These are phyloP conservation scores for Globisporangium barbulae DNA, from an alignment of 352 stramenopile species.

Conservation along the genomic window DNA sequence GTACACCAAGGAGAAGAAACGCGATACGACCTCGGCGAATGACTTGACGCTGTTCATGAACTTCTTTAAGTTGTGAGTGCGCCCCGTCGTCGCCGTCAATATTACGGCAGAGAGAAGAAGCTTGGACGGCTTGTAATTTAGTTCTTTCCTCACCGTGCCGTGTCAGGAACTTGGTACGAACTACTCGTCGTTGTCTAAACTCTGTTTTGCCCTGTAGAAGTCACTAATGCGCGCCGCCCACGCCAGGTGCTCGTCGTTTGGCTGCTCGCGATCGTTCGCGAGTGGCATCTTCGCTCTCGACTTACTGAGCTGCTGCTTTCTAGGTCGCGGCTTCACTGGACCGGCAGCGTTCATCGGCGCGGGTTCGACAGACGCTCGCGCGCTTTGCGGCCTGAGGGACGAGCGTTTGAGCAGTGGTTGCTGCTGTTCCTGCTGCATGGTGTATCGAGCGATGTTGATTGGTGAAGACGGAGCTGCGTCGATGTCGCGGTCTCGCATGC, in stretches of 20 bases:
- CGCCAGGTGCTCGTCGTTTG: constrained; percentile 39
- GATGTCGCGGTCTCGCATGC: constrained; percentile 10
- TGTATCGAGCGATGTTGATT: not conserved
- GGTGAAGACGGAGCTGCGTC: not conserved
- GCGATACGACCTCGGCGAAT: constrained; percentile 26
- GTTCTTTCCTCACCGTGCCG: too few species aligned
- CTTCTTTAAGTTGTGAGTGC: constrained; percentile 32
- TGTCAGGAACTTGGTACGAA: too few species aligned
- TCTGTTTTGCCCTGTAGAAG: constrained; percentile 30
- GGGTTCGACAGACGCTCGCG: not conserved
- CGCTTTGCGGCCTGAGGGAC: not conserved
- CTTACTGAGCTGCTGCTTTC: not conserved
- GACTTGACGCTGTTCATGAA: constrained; percentile 51
- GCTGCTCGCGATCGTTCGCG: constrained; percentile 12
- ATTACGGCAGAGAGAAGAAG: not conserved
- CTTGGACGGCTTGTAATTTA: not conserved
- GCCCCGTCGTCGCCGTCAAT: too few species aligned
- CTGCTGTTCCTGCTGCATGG: constrained; percentile 26
- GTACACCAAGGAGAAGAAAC: constrained; percentile 20
- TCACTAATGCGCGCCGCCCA: constrained; percentile 58
- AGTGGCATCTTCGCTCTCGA: constrained; percentile 8
- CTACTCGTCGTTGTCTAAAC: not conserved
- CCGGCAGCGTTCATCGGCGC: not conserved
- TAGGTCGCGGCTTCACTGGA: constrained; percentile 3
- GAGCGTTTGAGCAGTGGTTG: not conserved